Conservation (phyloP, 2,329 filamentous ascomycete genomes). For the Neonectria faginata region DNA sequence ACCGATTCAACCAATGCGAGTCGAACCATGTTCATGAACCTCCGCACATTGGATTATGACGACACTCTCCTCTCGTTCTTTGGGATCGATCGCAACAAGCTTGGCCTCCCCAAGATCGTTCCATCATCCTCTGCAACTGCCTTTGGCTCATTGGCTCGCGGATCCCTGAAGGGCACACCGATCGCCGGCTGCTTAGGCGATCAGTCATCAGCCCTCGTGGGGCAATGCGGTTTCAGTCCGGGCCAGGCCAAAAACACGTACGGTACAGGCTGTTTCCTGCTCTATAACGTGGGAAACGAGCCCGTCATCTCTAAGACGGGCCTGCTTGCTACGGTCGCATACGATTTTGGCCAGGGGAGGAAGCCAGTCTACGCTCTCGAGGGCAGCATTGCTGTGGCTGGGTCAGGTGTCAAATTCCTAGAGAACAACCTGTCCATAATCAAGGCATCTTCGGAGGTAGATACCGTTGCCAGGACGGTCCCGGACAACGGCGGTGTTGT, state of each 20-base stretch:
- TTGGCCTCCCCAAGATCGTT: conserved; percentile 84
- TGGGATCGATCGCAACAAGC: conserved; percentile 73
- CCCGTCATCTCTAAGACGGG: conserved; percentile 88
- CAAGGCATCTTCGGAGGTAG: conserved; percentile 61
- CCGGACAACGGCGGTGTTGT: conserved; percentile 84
- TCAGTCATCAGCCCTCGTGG: conserved; percentile 87
- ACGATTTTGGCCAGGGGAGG: conserved; percentile 74
- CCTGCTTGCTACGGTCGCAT: conserved; percentile 87
- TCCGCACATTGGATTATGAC: conserved; percentile 83
- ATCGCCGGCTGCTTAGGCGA: conserved; percentile 91
- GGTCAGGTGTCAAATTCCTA: conserved; percentile 82
- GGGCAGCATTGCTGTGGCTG: conserved; percentile 85
- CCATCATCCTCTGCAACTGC: conserved; percentile 80
- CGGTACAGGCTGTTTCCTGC: conserved; percentile 88
- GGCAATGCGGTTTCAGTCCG: conserved; percentile 84
- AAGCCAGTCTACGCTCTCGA: conserved; percentile 83
- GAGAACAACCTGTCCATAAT: conserved; percentile 73
- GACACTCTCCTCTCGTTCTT: conserved; percentile 83
- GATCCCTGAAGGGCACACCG: conserved; percentile 74
- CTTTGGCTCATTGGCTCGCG: conserved; percentile 75
- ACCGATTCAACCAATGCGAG: conserved; percentile 91
- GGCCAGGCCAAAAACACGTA: conserved; percentile 93
- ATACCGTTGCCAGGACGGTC: conserved; percentile 63
- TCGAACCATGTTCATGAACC: conserved; percentile 94
- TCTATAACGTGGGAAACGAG: conserved; percentile 88